phyloP scores from a whole-genome alignment of 164 flowering plant species.

The Berberis thunbergii region DNA sequence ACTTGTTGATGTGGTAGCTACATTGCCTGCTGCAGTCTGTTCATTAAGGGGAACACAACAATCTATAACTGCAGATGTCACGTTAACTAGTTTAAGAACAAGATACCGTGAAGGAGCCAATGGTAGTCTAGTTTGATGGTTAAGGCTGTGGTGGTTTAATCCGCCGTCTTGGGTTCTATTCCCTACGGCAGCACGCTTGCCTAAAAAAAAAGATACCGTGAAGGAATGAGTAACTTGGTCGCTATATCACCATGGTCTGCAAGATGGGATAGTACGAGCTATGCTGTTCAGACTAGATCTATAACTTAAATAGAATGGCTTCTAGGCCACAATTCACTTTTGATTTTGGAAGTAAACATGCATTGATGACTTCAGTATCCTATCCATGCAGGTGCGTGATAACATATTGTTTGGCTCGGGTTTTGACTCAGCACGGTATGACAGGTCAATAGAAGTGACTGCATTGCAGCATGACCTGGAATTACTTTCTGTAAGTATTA shows the following conservation, averaged over 20 bases:
- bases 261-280: neutral
- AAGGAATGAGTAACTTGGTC: neutral
- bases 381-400: slow-evolving; percentile 65
- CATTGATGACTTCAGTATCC: neutral
- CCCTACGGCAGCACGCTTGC: too few relatives aligned
- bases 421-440: slow-evolving; percentile 55
- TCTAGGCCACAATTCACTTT: neutral
- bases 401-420: slow-evolving; percentile 86
- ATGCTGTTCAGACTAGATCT: neutral
- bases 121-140: too few relatives aligned
- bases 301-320: neutral
- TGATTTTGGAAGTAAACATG: neutral
- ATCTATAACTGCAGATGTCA: neutral
- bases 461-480: slow-evolving; percentile 87
- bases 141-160: too few relatives aligned
- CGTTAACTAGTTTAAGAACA: neutral
- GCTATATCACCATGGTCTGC: neutral
- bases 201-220: too few relatives aligned
- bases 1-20: neutral
- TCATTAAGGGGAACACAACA: neutral
- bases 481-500: slow-evolving; percentile 64
- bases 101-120: too few relatives aligned
- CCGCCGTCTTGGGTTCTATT: too few relatives aligned
- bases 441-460: slow-evolving; percentile 74
- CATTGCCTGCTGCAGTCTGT: neutral